These are phyloP conservation scores for Deuterostichococcus epilithicus DNA, from an alignment of 139 green algal genomes.

Conservation along the genomic window DNA sequence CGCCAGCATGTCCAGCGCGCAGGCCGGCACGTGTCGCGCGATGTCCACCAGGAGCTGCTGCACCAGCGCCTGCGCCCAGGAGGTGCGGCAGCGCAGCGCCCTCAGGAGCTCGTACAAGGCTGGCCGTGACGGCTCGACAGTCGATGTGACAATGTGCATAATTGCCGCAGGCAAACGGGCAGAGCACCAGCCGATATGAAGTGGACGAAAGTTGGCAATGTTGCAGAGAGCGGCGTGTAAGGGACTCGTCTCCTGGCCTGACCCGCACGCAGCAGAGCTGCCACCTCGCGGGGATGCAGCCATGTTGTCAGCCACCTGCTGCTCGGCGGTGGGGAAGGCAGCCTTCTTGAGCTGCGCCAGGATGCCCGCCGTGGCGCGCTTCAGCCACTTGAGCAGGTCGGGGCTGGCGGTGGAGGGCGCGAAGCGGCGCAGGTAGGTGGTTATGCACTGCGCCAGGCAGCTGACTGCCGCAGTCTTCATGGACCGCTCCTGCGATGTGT, in stretches of 20 bases:
- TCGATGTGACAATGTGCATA: too few species aligned
- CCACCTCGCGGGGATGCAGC: too few species aligned
- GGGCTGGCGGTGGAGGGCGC: background rate
- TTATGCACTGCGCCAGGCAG: slow-evolving; percentile 36
- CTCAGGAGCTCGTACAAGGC: too few species aligned
- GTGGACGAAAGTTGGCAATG: too few species aligned
- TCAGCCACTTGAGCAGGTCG: background rate
- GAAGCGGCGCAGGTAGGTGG: slow-evolving; percentile 41
- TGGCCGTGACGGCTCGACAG: background rate
- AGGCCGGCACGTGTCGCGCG: slow-evolving; percentile 53
- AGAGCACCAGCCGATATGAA: too few species aligned
- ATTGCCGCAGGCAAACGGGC: too few species aligned
- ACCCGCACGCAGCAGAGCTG: too few species aligned
- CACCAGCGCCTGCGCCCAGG: slow-evolving; percentile 18
- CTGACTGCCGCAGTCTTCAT: slow-evolving; percentile 23
- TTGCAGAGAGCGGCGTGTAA: too few species aligned
- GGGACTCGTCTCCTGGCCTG: too few species aligned
- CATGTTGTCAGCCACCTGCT: background rate
- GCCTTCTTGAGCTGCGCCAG: background rate
- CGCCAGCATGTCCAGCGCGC: slow-evolving; percentile 57
- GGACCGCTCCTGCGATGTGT: slow-evolving; percentile 6
- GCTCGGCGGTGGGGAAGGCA: background rate
- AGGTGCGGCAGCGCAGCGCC: too few species aligned
- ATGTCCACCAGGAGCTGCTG: slow-evolving; percentile 52
- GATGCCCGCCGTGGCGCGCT: background rate